phyloP scores from a whole-genome alignment of 345 rosid species.

The Lepidium aucheri region DNA sequence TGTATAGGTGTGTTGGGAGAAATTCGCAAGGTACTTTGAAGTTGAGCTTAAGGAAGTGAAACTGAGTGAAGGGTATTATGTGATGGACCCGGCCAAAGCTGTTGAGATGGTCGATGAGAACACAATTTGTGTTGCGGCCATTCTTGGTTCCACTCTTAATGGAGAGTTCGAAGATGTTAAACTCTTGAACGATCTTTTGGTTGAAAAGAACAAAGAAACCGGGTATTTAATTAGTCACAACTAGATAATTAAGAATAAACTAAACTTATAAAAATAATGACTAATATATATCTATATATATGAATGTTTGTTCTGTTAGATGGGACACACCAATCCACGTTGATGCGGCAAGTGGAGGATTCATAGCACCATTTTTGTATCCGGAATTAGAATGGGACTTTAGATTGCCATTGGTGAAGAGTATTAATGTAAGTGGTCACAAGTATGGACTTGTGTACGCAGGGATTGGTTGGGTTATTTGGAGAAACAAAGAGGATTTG shows the following conservation, averaged over 20 bases:
- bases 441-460: conserved; percentile 57
- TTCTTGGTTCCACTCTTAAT: conserved; percentile 55
- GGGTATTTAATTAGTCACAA: conserved; percentile 13
- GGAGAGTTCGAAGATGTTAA: conserved; percentile 65
- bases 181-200: conserved; percentile 43
- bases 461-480: conserved; percentile 55
- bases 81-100: conserved; percentile 50
- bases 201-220: conserved; percentile 39
- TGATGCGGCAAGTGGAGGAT: conserved; percentile 63
- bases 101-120: conserved; percentile 62
- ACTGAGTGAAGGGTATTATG: conserved; percentile 49
- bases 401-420: conserved; percentile 47
- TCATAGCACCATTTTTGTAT: conserved; percentile 50
- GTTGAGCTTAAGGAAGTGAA: conserved; percentile 62
- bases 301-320: conserved; percentile 20
- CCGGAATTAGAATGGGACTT: conserved; percentile 66
- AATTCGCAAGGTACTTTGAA: conserved; percentile 61
- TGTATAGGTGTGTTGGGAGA: conserved; percentile 62
- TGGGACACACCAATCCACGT: conserved; percentile 65
- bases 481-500: conserved; percentile 58
- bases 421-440: conserved; percentile 58
- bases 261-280: too few species aligned
- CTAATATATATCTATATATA: too few species aligned
- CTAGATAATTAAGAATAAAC: too few species aligned
- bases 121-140: conserved; percentile 60